Conservation (phyloP, 2,329 filamentous ascomycete species). For the Grosmannia clavigera region DNA sequence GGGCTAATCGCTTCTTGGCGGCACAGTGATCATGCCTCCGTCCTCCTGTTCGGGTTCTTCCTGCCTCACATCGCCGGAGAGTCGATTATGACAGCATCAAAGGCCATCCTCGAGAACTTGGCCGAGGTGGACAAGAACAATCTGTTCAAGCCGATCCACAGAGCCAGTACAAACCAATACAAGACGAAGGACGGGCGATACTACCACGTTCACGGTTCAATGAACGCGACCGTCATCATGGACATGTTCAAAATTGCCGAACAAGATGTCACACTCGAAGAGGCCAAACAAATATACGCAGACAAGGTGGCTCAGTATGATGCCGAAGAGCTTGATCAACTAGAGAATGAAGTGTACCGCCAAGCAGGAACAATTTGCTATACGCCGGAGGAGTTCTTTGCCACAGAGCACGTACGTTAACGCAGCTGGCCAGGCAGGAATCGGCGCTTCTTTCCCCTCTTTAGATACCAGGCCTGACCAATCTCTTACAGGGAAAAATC, state of each 20-base stretch:
- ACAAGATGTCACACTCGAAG: slow-evolving; percentile 4
- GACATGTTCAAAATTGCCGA: slow-evolving; percentile 29
- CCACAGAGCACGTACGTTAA: slow-evolving; percentile 18
- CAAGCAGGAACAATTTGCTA: slow-evolving; percentile 31
- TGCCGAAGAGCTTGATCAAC: slow-evolving; percentile 26
- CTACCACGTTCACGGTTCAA: slow-evolving; percentile 37
- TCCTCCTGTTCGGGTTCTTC: neutral
- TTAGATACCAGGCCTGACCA: neutral
- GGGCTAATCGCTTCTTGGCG: neutral
- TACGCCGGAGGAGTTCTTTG: slow-evolving; percentile 28
- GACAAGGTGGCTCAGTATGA: slow-evolving; percentile 19
- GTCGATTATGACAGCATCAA: neutral
- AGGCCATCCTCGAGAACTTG: neutral
- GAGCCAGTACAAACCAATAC: slow-evolving; percentile 4
- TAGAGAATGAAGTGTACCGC: slow-evolving; percentile 24
- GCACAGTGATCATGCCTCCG: neutral
- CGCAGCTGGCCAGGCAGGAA: too few relatives aligned
- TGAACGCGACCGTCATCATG: slow-evolving; percentile 28
- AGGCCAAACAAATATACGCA: slow-evolving; percentile 18
- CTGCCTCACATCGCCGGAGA: neutral
- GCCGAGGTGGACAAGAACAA: neutral
- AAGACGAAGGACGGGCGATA: slow-evolving; percentile 16
- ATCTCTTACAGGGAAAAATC: neutral
- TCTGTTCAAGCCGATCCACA: neutral
- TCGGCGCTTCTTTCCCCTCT: too few relatives aligned